These are phyloP conservation scores for Coemansia sp. DNA, from an alignment of 192 early-diverging fungal species.

Conservation along the genomic window DNA sequence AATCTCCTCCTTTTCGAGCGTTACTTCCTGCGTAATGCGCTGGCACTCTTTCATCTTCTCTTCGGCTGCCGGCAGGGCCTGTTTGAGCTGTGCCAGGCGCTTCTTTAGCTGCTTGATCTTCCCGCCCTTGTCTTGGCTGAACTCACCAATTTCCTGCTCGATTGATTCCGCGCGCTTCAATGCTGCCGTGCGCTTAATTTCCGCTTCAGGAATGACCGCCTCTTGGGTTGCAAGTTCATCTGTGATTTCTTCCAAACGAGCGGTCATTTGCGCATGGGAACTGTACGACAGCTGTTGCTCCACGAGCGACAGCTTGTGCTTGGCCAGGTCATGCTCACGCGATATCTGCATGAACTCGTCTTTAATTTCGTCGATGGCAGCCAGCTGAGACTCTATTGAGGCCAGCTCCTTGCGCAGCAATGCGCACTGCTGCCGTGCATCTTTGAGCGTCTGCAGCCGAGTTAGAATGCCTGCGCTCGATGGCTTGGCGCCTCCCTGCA, in stretches of 20 bases:
- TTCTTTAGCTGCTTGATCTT: conserved; percentile 83
- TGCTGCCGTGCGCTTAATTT: conserved; percentile 52
- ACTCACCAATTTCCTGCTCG: conserved; percentile 87
- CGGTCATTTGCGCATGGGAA: conserved; percentile 63
- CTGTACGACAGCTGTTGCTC: conserved; percentile 79
- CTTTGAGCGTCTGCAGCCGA: conserved; percentile 71
- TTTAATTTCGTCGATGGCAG: conserved; percentile 55
- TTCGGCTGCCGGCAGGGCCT: conserved; percentile 58
- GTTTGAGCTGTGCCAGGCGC: conserved; percentile 65
- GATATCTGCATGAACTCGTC: conserved; percentile 60
- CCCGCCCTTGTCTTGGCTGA: conserved; percentile 79
- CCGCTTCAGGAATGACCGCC: conserved; percentile 56
- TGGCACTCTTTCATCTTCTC: conserved; percentile 43
- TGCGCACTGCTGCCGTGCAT: conserved; percentile 56
- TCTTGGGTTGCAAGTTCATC: conserved; percentile 57
- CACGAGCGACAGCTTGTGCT: conserved; percentile 72
- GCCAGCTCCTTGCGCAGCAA: conserved; percentile 54
- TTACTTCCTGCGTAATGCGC: conserved; percentile 37
- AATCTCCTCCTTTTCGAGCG: conserved; percentile 47
- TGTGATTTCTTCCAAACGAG: conserved; percentile 34
- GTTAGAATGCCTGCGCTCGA: conserved; percentile 68
- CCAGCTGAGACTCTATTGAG: conserved; percentile 56
- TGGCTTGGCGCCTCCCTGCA: conserved; percentile 88
- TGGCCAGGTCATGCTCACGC: conserved; percentile 67
- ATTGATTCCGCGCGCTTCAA: conserved; percentile 59